Evolutionary conservation across 2,329 filamentous ascomycete genomes (phyloP).

Genomic region (Microcera coccophila): DNA sequence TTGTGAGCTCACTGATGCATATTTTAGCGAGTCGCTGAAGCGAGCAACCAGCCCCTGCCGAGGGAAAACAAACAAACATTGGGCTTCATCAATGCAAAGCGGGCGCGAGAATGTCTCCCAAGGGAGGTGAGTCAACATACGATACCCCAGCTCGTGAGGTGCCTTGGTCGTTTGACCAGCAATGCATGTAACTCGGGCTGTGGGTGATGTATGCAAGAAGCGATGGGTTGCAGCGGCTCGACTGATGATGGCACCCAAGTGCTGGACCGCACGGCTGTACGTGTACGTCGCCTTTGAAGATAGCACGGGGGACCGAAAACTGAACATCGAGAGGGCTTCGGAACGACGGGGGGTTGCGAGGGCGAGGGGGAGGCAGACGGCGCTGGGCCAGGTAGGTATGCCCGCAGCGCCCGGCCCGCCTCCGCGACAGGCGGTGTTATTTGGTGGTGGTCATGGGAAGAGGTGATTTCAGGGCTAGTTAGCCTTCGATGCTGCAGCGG

Average conservation of each 20-base stretch:
- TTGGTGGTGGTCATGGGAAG: constrained; percentile 10
- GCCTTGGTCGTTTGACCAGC: not conserved
- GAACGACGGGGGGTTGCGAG: too few relatives aligned
- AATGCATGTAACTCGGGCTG: not conserved
- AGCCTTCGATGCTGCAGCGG: not conserved
- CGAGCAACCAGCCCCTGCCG: not conserved
- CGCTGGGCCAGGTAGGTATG: too few relatives aligned
- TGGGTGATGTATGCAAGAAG: not conserved
- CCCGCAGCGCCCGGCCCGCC: constrained; percentile 17
- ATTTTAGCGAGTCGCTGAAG: not conserved
- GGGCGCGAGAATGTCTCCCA: not conserved
- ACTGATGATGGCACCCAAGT: not conserved
- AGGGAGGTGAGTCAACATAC: not conserved
- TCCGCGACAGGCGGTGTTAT: constrained; percentile 24
- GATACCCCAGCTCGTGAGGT: not conserved
- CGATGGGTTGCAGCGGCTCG: not conserved
- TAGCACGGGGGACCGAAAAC: too few relatives aligned
- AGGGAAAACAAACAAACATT: not conserved
- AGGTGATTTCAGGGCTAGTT: not conserved
- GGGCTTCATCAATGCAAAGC: not conserved
- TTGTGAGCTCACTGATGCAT: not conserved
- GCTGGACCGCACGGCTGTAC: too few relatives aligned
- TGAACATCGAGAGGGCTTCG: too few relatives aligned
- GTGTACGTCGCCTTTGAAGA: too few relatives aligned
- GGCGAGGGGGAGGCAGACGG: constrained; percentile 2